These are phyloP conservation scores for Singerocomus rubriflavus DNA, from an alignment of 1,284 basidiomycete genomes.

Conservation along the genomic window DNA sequence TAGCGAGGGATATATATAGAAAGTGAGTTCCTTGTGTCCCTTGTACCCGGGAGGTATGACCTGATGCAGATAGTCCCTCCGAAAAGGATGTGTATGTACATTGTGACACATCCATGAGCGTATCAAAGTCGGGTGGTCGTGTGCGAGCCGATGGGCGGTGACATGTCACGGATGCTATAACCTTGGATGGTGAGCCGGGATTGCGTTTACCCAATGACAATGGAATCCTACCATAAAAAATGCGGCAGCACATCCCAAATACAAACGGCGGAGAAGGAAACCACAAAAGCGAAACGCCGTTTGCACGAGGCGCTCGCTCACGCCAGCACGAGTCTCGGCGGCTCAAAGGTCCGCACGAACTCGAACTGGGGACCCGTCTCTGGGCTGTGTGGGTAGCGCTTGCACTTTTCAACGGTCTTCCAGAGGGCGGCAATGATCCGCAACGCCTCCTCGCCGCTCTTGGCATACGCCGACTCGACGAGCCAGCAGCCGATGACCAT, in stretches of 20 bases:
- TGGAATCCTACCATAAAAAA: conserved; percentile 8
- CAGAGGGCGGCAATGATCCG: conserved; percentile 63
- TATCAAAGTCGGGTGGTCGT: not conserved
- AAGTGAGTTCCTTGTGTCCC: conserved; percentile 7
- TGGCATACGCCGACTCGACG: conserved; percentile 59
- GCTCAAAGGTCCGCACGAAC: conserved; percentile 56
- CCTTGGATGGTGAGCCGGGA: conserved; percentile 3
- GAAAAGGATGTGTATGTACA: conserved; percentile 23
- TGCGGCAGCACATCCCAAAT: not conserved
- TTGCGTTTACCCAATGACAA: not conserved
- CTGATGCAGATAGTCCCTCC: conserved; percentile 15
- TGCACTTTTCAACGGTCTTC: conserved; percentile 72
- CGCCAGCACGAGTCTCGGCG: conserved; percentile 24
- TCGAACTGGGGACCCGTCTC: conserved; percentile 75
- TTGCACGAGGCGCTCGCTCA: conserved; percentile 11
- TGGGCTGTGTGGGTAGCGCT: conserved; percentile 68
- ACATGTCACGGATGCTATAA: conserved; percentile 4
- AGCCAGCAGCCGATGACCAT: conserved; percentile 77
- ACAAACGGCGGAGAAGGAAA: not conserved
- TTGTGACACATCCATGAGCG: conserved; percentile 24
- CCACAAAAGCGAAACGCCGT: not conserved
- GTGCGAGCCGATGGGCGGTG: conserved; percentile 2
- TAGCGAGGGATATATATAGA: conserved; percentile 23
- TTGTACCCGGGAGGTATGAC: conserved; percentile 7
- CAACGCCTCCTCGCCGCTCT: conserved; percentile 61